A percentile compares a stretch with the other conserved stretches of the same genome.
These are phyloP conservation scores for Actinidia chinensis DNA, from an alignment of 179 eudicot species.

Conservation along the genomic window DNA sequence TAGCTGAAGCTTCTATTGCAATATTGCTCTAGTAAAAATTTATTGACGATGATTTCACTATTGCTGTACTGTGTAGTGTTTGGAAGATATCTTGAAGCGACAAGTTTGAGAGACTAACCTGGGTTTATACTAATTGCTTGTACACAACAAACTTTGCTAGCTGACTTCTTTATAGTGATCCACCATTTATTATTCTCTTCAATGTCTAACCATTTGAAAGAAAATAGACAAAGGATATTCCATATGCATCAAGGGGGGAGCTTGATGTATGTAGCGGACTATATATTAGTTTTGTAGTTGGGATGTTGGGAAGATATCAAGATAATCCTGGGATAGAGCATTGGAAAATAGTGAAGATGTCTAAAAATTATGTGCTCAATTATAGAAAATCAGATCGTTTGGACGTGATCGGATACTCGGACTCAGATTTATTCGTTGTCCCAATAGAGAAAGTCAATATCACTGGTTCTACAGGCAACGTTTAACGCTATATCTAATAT, in stretches of 20 bases:
- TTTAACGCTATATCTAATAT: neutral
- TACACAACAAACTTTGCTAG: slow-evolving; percentile 1
- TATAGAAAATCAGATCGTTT: no score
- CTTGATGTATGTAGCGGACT: no score
- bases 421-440: no score
- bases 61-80: neutral
- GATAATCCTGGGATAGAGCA: no score
- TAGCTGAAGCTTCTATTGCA: neutral
- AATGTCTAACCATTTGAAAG: neutral
- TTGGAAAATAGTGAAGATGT: no score
- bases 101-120: neutral
- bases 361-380: no score
- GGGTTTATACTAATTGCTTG: neutral
- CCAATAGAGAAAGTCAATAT: no score
- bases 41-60: neutral
- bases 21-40: neutral
- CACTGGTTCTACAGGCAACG: neutral
- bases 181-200: neutral
- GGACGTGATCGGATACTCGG: no score
- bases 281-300: no score
- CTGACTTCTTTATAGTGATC: neutral
- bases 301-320: no score
- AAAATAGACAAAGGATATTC: no score
- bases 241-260: no score
- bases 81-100: neutral